These are phyloP conservation scores for Diaporthe nobilis DNA, from an alignment of 2,329 filamentous ascomycete species.

Conservation along the genomic window DNA sequence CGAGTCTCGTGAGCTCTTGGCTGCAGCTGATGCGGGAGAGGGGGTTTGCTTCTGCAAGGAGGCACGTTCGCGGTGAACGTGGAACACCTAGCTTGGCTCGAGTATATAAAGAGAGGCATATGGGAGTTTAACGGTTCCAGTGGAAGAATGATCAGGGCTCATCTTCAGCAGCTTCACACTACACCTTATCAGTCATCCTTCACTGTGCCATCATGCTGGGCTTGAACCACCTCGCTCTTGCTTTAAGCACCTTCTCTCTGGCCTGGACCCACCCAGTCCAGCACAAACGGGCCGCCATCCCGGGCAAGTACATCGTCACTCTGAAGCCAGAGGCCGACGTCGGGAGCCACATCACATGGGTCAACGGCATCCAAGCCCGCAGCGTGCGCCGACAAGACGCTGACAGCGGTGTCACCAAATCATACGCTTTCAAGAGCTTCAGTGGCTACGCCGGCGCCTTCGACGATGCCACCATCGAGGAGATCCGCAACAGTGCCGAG, in stretches of 20 bases:
- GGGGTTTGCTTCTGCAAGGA: conserved; percentile 4
- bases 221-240: conserved; percentile 30
- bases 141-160: neutral
- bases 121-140: neutral
- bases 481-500: conserved; percentile 73
- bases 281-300: conserved; percentile 17
- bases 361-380: conserved; percentile 30
- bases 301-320: conserved; percentile 33
- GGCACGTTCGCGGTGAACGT: neutral
- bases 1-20: conserved; percentile 30
- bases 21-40: conserved; percentile 12
- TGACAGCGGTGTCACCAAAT: conserved; percentile 24
- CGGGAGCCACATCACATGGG: conserved; percentile 25
- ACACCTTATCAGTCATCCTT: neutral
- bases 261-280: conserved; percentile 20
- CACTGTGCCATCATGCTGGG: conserved; percentile 12
- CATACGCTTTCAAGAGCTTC: conserved; percentile 35
- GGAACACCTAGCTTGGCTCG: neutral
- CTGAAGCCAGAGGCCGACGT: conserved; percentile 20
- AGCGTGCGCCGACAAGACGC: conserved; percentile 16
- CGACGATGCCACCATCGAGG: conserved; percentile 89
- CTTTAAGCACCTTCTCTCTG: neutral
- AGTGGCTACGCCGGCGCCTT: conserved; percentile 34
- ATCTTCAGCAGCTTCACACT: neutral
- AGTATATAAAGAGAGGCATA: conserved; percentile 7